Evolutionary conservation across 2,329 filamentous ascomycete genomes (phyloP).

Genomic region (Celoporthe dispersa): DNA sequence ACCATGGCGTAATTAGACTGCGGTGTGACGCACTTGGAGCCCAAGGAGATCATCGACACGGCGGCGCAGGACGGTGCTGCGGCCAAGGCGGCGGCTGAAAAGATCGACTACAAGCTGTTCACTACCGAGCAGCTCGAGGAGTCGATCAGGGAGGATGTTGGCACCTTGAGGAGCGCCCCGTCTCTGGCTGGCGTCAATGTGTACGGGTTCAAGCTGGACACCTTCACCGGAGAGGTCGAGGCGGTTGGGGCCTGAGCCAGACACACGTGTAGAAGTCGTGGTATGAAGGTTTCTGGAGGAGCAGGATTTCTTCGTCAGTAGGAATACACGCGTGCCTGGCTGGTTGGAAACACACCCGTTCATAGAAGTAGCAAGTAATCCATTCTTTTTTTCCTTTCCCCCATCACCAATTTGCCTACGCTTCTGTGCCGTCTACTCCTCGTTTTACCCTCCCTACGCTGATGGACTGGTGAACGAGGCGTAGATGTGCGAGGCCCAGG

Average conservation of each 20-base stretch:
- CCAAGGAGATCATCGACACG: conserved; percentile 11
- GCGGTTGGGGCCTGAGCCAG: conserved; percentile 13
- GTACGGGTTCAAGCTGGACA: conserved; percentile 25
- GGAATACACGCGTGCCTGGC: background rate
- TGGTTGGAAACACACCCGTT: background rate
- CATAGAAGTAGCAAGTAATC: background rate
- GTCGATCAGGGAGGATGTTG: conserved; percentile 24
- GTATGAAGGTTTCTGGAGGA: background rate
- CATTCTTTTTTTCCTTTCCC: background rate
- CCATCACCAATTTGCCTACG: background rate
- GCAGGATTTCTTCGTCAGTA: background rate
- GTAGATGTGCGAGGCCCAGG: too few relatives aligned
- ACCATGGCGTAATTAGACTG: conserved; percentile 12
- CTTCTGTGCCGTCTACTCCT: background rate
- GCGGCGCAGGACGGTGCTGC: background rate
- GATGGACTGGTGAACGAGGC: too few relatives aligned
- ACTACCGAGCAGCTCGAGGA: conserved; percentile 8
- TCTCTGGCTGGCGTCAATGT: conserved; percentile 17
- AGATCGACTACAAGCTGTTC: conserved; percentile 21
- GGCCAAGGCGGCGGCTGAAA: conserved; percentile 12
- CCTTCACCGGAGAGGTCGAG: conserved; percentile 24
- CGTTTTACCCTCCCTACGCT: background rate
- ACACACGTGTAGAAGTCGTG: too few relatives aligned
- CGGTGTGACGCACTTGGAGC: conserved; percentile 15
- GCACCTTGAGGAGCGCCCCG: conserved; percentile 10